Evolutionary conservation across 2,329 filamentous ascomycete genomes (phyloP), one percentile per base, ranked within the genome.

Genomic region (Aspergillus uvarum): DNA sequence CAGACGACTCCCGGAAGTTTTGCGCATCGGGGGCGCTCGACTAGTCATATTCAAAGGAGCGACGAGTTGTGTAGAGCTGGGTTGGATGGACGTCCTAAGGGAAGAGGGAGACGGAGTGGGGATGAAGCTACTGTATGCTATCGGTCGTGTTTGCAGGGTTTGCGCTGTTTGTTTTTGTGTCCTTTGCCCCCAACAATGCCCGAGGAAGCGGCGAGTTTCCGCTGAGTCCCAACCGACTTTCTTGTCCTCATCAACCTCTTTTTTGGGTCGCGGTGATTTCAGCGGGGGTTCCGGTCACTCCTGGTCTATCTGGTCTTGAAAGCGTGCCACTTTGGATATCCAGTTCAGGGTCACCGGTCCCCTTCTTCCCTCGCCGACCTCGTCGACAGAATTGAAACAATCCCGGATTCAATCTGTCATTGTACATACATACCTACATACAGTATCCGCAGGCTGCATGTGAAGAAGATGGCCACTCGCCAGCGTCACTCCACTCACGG

Each of bases 1-100:
- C 64, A 96, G 80, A 64, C 90, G 74, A 61, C 69, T 73, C 59
- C 68, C 68, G 29, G 60, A 55, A 54, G 64, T 59, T 62, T 62
- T 67, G 44, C 54, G 60, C 5, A 19, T 7, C 31, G 63, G 59
- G 29, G 63, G 65, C 51, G 63, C 47, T 42, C 59, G 63, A 56
- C 62, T 59, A 61, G 65, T 58, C 68, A 71, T 70, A 51, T 26
- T 51, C 32, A n/a, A 21, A 48, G 31, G 19, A 35, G 51, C 21
- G 26, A 14, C 29, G 32, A 16, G 35, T 51, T 22, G 32, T 16
- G 16, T 14, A 19, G n/a, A 35, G 32, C n/a, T 35, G 47, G 35
- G 35, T 31, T 38, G 12, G 12, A 14, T 22, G 24, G 48, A 51
- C 21, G 26, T 51, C 26, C n/a, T 8, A 7, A 29, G 48, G 22